Base-by-base conservation (phyloP, 1,139 yeast genomes). In the Yamadazyma songkhlaensis region DNA sequence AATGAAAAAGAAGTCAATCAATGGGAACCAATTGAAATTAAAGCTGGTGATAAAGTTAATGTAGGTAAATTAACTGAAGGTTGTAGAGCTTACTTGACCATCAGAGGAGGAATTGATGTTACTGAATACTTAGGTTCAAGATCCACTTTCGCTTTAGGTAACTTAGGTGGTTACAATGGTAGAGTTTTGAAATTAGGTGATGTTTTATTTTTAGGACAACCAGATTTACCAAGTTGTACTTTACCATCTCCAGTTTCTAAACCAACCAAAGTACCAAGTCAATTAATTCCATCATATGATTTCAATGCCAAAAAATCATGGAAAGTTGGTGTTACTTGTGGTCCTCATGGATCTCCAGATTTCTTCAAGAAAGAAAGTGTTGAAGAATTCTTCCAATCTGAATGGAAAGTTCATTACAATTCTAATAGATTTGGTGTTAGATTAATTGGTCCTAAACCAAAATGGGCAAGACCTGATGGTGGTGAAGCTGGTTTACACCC, bases 401-500 rank as follows among this genome's bases (percentile, higher is more conserved):
- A 78, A 46, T 90, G 97, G 97, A 90, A 89, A 62, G 90, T 90
- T 34, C 97, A 92, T 60, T 92, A 92, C 71, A 92, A 92, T 65
- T 89, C 97, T 29, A 92, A 92, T 64, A 77, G 97, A 62, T 90
- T 90, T 62, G 98, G 97, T 58, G 95, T 92, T 31, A 79, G 97
- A 58, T 72, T 92, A 50, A 81, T 86, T 47, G 98, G 97, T 34
- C 97, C 97, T 42, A 90, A 89, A 60, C 98, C 97, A 7, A 74
- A 78, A 55, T 92, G 97, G 97, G 96, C 97, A 8, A 80, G 97
- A 66, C 61, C 74, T n/a, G 96, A 89, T 60, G 98, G 97, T 64
- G 98, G 97, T 40, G 96, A 89, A 57, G 97, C 95, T 43, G 98
- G 98, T 41, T 71, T 90, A 56, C 98, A 92, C 67, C 98, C 98